A percentile compares a stretch with the other conserved stretches of the same genome.
phyloP scores from a whole-genome alignment of 139 green algal genomes.

The Nannochloris sp. region DNA sequence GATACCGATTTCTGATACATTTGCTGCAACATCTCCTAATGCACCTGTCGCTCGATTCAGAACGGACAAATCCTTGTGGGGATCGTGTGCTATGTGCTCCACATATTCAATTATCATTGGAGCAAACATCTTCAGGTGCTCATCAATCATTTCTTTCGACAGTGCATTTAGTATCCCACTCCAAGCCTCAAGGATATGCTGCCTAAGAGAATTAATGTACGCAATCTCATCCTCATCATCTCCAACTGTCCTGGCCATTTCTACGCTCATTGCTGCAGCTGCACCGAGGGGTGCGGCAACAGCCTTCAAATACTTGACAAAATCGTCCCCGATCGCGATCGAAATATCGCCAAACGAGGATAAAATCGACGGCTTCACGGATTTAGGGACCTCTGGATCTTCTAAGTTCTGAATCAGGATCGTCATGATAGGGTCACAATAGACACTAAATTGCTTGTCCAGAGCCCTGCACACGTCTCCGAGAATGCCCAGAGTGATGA shows the following conservation, averaged over 20 bases:
- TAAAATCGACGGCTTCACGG: conserved; percentile 93
- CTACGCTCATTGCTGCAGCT: conserved; percentile 53
- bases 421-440: conserved; percentile 73
- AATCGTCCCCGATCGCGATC: conserved; percentile 76
- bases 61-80: conserved; percentile 42
- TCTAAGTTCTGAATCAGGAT: conserved; percentile 50
- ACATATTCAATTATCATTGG: conserved; percentile 51
- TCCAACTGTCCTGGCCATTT: conserved; percentile 11
- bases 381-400: conserved; percentile 61
- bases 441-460: conserved; percentile 65
- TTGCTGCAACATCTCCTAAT: conserved; percentile 59
- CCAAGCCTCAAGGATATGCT: conserved; percentile 90
- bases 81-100: conserved; percentile 50
- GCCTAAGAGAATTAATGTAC: conserved; percentile 87
- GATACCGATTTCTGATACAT: conserved; percentile 22
- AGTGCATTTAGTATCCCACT: conserved; percentile 67
- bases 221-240: conserved; percentile 75
- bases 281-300: conserved; percentile 73
- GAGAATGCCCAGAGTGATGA: conserved; percentile 79
- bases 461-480: conserved; percentile 81
- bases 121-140: conserved; percentile 15
- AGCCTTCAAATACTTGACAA: conserved; percentile 60
- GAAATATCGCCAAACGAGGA: conserved; percentile 87
- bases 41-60: conserved; percentile 45
- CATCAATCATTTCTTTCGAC: conserved; percentile 23